Percentiles rank a stretch among this genome's conserved stretches.
Evolutionary conservation across 148 eudicot species (phyloP).

Genomic region (Fallopia convolvulus): DNA sequence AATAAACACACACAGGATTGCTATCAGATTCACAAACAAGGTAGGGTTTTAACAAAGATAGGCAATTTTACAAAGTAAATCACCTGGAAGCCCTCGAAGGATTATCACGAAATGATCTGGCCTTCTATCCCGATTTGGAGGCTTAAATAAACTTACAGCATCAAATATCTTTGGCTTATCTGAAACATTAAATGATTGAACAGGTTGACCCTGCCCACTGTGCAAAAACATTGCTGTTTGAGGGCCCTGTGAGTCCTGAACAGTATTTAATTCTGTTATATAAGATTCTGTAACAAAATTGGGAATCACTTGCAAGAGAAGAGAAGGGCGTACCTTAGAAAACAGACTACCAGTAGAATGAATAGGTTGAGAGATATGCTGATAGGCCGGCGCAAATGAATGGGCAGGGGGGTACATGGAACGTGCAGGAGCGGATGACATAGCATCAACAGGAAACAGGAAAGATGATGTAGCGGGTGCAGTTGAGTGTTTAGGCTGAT

Average conservation of each 20-base stretch:
- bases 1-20: not conserved
- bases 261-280: not conserved
- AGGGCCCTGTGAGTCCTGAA: conserved; percentile 41
- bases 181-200: conserved; percentile 18
- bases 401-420: conserved; percentile 29
- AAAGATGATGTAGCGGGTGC: conserved; percentile 36
- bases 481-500: conserved; percentile 27
- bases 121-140: conserved; percentile 76
- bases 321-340: not conserved
- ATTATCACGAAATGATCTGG: conserved; percentile 94
- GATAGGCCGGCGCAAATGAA: conserved; percentile 22
- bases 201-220: conserved; percentile 32
- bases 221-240: conserved; percentile 27
- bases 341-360: conserved; percentile 25
- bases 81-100: conserved; percentile 97
- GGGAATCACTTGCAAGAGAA: not conserved
- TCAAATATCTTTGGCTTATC: conserved; percentile 59
- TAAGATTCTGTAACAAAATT: not conserved
- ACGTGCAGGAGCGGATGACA: conserved; percentile 26
- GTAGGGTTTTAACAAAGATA: not conserved
- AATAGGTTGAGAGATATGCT: conserved; percentile 21
- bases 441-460: conserved; percentile 42
- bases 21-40: conserved; percentile 3
- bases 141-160: conserved; percentile 68
- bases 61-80: not conserved